Evolutionary conservation across 805 yeast genomes (phyloP), one percentile per base, ranked within the genome.

Genomic region (Jamesozyma hellenica): DNA sequence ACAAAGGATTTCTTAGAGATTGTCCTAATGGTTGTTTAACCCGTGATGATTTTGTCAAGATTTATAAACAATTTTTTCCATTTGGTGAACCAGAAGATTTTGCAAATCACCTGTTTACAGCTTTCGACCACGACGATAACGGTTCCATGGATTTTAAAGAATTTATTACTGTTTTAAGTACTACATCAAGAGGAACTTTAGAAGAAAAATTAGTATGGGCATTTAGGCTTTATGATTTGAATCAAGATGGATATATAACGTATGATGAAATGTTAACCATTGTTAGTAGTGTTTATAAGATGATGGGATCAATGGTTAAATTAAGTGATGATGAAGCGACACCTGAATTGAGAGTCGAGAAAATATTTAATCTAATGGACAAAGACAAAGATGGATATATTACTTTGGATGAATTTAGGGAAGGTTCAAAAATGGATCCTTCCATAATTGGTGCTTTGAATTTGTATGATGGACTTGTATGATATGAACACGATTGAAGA

Each of bases 71-170:
- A 56, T 92, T 90, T 61, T 92, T 92, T 69, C 99, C 99, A 15
- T 92, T 92, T 67, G 99, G 99, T 0, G 95, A 90, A 53, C 96
- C 98, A 1, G 75, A 82, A 3, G 90, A 86, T 42, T 92, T 86
- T 64, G 85, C 96, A 41, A 83, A 77, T 42, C 82, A 80, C 50
- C 80, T 94, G 13, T 92, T 92, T 64, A 77, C 79, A 39, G 94
- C 86, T 3, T 88, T 92, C 61, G 97, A 92, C 59, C 72, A 74
- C 32, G 92, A 86, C 56, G 70, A 75, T 51, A 74, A 75, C 43
- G 95, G 94, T 17, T 72, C 75, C 32, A 82, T 92, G 32, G 95
- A 86, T 56, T 92, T 92, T 65, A 83, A 82, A 61, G 96, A 87
- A 61, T 92, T 92, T 58, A 88, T 92, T 23, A 72, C 83, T 25